These are phyloP conservation scores for Aspergillus heteromorphus DNA, from an alignment of 495 filamentous ascomycete genomes.

Conservation along the genomic window DNA sequence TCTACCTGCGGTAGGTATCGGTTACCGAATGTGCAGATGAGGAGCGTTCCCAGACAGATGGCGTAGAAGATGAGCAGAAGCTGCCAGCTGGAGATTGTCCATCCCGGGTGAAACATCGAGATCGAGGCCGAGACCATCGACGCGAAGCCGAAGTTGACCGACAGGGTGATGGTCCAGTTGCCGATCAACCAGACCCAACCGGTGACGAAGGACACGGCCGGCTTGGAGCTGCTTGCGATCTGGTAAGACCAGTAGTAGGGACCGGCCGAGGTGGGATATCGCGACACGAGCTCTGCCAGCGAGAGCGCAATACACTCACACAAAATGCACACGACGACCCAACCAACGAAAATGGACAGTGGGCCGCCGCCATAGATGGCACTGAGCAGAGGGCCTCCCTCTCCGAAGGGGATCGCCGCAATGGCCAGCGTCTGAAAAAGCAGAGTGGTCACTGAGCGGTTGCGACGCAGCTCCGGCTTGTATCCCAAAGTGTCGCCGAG, in stretches of 20 bases:
- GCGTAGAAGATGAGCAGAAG: conserved; percentile 56
- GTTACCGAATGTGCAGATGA: conserved; percentile 54
- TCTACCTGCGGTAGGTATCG: conserved; percentile 52
- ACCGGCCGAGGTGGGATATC: conserved; percentile 46
- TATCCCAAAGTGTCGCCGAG: conserved; percentile 36
- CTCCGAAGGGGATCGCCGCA: conserved; percentile 33
- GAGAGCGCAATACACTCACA: conserved; percentile 39
- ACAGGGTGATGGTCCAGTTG: conserved; percentile 65
- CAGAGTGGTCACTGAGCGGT: conserved; percentile 32
- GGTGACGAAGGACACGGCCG: conserved; percentile 56
- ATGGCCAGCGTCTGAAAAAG: conserved; percentile 9
- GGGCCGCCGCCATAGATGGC: conserved; percentile 40
- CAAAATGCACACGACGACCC: conserved; percentile 35
- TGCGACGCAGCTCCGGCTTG: conserved; percentile 33
- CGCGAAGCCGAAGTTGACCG: conserved; percentile 62
- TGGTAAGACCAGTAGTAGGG: conserved; percentile 50
- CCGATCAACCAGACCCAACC: conserved; percentile 65
- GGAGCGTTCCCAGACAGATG: conserved; percentile 48
- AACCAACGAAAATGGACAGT: conserved; percentile 39
- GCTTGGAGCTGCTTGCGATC: conserved; percentile 23
- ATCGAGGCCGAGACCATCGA: conserved; percentile 54
- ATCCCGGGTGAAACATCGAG: conserved; percentile 51
- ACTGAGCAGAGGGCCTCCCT: conserved; percentile 39
- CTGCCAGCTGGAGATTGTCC: conserved; percentile 51
- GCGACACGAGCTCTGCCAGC: conserved; percentile 42